These are phyloP conservation scores for Xylariales sp. DNA, from an alignment of 2,329 filamentous ascomycete genomes.

Conservation along the genomic window DNA sequence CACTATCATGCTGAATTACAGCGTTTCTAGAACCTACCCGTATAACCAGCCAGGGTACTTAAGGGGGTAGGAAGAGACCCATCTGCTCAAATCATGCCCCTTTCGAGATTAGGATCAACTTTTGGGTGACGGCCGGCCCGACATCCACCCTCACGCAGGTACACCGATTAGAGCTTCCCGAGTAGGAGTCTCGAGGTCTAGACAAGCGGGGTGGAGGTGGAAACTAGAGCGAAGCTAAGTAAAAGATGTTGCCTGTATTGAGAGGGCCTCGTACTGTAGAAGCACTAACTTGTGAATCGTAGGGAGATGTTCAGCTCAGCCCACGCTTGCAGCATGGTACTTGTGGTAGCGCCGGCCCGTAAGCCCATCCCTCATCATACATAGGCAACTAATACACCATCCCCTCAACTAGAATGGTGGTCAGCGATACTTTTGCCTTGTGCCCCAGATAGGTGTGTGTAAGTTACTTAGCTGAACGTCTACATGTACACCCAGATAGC, in stretches of 20 bases:
- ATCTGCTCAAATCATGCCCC: neutral
- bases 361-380: constrained; percentile 5
- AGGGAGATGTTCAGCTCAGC: constrained; percentile 10
- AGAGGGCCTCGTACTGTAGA: constrained; percentile 1
- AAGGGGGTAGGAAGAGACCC: neutral
- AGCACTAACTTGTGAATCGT: constrained; percentile 10
- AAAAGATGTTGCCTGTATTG: constrained; percentile 1
- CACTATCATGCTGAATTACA: neutral
- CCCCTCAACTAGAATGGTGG: neutral
- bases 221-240: constrained; percentile 10
- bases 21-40: neutral
- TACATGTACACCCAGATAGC: neutral
- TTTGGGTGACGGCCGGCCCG: constrained; percentile 26
- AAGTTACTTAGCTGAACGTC: neutral
- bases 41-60: neutral
- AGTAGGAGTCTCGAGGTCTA: constrained; percentile 21
- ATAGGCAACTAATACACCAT: neutral
- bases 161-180: constrained; percentile 20
- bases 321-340: constrained; percentile 11
- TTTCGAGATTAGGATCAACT: constrained; percentile 32
- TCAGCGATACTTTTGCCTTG: neutral
- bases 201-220: constrained; percentile 22
- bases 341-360: constrained; percentile 12
- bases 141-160: constrained; percentile 22
- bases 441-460: neutral